Conservation (phyloP, 1,139 yeast genomes). For the Suhomyces panamericanus region DNA sequence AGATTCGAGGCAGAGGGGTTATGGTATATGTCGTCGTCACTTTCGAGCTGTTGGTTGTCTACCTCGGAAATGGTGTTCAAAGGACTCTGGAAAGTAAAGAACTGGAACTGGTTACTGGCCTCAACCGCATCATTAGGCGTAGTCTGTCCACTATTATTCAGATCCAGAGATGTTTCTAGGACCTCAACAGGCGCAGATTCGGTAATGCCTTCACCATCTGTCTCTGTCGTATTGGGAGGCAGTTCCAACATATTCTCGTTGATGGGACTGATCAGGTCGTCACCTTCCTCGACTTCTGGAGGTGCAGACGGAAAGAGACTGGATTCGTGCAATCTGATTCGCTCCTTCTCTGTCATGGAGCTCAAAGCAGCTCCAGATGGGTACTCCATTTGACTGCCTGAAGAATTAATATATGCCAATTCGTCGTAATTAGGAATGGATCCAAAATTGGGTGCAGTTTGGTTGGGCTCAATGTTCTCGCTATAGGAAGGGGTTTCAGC, state of each 20-base stretch:
- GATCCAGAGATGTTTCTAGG: neutral
- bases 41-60: slow-evolving; percentile 8
- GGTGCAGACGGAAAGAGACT: slow-evolving; percentile 67
- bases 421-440: slow-evolving; percentile 32
- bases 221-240: neutral
- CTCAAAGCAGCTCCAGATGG: slow-evolving; percentile 21
- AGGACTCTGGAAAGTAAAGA: slow-evolving; percentile 17
- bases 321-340: slow-evolving; percentile 52
- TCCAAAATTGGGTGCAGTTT: slow-evolving; percentile 9
- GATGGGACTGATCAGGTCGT: slow-evolving; percentile 16
- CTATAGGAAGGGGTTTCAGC: slow-evolving; percentile 19
- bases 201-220: neutral
- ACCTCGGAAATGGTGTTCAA: slow-evolving; percentile 15
- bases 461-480: slow-evolving; percentile 2
- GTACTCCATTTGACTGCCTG: slow-evolving; percentile 13
- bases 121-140: slow-evolving; percentile 2
- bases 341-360: slow-evolving; percentile 48
- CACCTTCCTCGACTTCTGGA: slow-evolving; percentile 29
- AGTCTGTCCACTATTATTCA: neutral
- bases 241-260: slow-evolving; percentile 13
- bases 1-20: slow-evolving; percentile 10
- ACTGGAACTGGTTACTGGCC: slow-evolving; percentile 15
- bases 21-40: slow-evolving; percentile 15
- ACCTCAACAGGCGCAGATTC: neutral
- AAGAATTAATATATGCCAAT: slow-evolving; percentile 6